Base-by-base conservation (phyloP, 768 basidiomycete genomes). In the Pleurotus cornucopiae region DNA sequence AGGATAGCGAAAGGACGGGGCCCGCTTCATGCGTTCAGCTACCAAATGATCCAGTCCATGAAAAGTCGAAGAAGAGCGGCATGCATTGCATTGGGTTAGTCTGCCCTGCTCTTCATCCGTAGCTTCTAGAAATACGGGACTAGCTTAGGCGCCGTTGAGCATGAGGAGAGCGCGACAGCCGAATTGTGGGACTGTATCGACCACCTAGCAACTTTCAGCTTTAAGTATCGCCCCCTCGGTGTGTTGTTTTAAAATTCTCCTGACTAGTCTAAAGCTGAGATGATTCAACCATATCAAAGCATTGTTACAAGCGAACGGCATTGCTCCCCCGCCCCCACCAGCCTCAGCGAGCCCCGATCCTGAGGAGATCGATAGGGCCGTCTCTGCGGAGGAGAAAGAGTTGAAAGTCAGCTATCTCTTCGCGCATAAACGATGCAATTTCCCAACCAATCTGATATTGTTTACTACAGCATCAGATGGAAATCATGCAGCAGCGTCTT, bases 41-140 rank as follows among this genome's bases (percentile, higher is more conserved):
- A 6, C 57, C 14, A 21, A 18, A 21, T n/a, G 25, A 53, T 14
- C 57, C 60, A 52, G 60, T 70, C 0, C 64, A 69, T 39, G 68
- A 70, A 43, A 58, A 60, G 14, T 57, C 63, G 1, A 67, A 70
- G 57, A 70, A 67, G 44, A 64, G 60, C 12, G 57, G 67, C 49
- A 56, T 49, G 0, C 70, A 71, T 46, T 61, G 63, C 40, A 60
- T 66, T n/a, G 55, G 58, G 70, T 68, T 21, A 46, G 66, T 57
- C 26, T 26, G 11, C 18, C n/a, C 18, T 5, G 25, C 2, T 34
- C 18, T 16, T 21, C 34, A 26, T 14, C 38, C 4, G 7, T 54
- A 12, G 20, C 21, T 2, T 20, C 23, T 16, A 25, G 13, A 23
- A 57, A 54, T 12, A 56, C 55, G 4, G 49, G 37, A 9, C 26